Evolutionary conservation across 1,284 basidiomycete genomes (phyloP).

Genomic region (Microbotryum intermedium): DNA sequence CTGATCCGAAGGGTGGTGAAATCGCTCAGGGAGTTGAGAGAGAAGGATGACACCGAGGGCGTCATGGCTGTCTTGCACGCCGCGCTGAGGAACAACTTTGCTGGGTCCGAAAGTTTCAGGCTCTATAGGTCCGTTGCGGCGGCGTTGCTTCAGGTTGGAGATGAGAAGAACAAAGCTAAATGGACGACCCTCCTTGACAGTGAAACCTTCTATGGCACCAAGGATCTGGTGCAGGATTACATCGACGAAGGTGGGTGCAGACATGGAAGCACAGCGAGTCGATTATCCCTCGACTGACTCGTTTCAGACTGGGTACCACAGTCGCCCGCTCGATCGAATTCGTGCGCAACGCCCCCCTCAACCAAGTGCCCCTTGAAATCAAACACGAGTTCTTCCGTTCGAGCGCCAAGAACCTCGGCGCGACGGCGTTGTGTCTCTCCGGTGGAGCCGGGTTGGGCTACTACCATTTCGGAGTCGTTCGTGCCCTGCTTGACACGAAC

Average conservation of each 20-base stretch:
- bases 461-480: conserved; percentile 81
- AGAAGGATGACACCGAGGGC: conserved; percentile 69
- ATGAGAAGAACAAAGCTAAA: not conserved
- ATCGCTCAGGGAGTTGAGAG: conserved; percentile 54
- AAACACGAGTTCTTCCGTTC: conserved; percentile 87
- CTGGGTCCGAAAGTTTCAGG: conserved; percentile 80
- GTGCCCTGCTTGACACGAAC: conserved; percentile 79
- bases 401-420: conserved; percentile 78
- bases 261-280: conserved; percentile 38
- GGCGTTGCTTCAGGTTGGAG: not conserved
- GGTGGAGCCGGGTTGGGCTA: conserved; percentile 93
- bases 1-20: conserved; percentile 62
- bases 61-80: conserved; percentile 85
- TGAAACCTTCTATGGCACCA: conserved; percentile 81
- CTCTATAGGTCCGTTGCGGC: conserved; percentile 61
- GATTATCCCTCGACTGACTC: not conserved
- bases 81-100: conserved; percentile 88
- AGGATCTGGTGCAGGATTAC: conserved; percentile 78
- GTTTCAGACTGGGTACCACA: conserved; percentile 2
- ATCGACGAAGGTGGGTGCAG: conserved; percentile 61
- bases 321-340: conserved; percentile 48
- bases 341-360: conserved; percentile 55
- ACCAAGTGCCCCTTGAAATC: conserved; percentile 68
- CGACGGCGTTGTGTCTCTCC: conserved; percentile 82
- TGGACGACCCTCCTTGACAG: conserved; percentile 10